These are phyloP conservation scores for Drechslerella dactyloides DNA, from an alignment of 2,329 filamentous ascomycete genomes.

Conservation along the genomic window DNA sequence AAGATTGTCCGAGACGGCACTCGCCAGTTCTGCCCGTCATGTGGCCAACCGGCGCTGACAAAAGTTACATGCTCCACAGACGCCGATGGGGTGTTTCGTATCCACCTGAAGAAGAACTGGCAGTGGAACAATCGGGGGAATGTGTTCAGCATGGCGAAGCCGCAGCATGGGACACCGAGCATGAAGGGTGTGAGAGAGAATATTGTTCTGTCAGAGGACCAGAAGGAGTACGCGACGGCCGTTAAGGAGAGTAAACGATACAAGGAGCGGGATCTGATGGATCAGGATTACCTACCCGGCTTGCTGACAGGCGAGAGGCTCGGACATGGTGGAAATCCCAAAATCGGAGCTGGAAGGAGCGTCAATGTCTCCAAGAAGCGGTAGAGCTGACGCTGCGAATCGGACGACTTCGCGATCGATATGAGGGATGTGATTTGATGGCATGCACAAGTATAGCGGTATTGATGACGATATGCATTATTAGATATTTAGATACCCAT, in stretches of 20 bases:
- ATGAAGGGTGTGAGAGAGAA: slow-evolving; percentile 87
- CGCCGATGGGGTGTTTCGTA: slow-evolving; percentile 75
- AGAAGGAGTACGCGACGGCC: slow-evolving; percentile 83
- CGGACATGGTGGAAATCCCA: slow-evolving; percentile 70
- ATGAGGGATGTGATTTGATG: too few species aligned
- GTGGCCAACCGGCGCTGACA: slow-evolving; percentile 84
- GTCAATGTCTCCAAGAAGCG: slow-evolving; percentile 78
- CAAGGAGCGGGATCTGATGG: slow-evolving; percentile 84
- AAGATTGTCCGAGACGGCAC: slow-evolving; percentile 75
- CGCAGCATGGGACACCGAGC: slow-evolving; percentile 78
- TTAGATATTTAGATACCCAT: slow-evolving; percentile 3
- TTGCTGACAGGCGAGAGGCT: slow-evolving; percentile 77
- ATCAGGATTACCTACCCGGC: slow-evolving; percentile 86
- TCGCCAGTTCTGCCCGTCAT: slow-evolving; percentile 90
- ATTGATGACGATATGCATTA: not conserved
- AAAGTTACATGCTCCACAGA: slow-evolving; percentile 86
- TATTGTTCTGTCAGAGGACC: slow-evolving; percentile 88
- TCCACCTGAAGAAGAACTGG: slow-evolving; percentile 93
- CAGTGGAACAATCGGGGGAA: slow-evolving; percentile 95
- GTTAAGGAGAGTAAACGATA: slow-evolving; percentile 67
- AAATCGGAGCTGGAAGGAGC: slow-evolving; percentile 77
- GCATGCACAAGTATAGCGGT: not conserved
- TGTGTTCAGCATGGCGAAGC: slow-evolving; percentile 90
- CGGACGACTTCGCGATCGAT: too few species aligned
- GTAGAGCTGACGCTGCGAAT: slow-evolving; percentile 54